Evolutionary conservation across 805 yeast species (phyloP).

Genomic region (Jamesozyma piceae): DNA sequence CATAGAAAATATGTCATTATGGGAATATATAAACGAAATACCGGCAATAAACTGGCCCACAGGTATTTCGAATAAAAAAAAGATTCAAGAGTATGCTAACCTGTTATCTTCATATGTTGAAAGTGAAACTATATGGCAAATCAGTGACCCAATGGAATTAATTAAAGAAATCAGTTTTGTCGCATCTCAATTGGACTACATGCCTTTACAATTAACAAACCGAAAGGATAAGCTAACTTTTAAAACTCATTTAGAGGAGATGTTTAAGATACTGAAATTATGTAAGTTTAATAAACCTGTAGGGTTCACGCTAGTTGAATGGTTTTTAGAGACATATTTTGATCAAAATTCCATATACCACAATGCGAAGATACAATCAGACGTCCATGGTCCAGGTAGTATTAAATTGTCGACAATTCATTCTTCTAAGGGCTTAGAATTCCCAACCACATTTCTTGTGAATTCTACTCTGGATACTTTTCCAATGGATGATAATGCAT

Average conservation of each 20-base stretch:
- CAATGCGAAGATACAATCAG: neutral
- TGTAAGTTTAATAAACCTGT: conserved; percentile 21
- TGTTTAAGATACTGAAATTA: conserved; percentile 31
- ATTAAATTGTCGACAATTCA: conserved; percentile 61
- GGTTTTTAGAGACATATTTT: conserved; percentile 29
- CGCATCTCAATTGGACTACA: conserved; percentile 30
- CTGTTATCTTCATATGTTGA: conserved; percentile 13
- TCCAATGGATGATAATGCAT: conserved; percentile 33
- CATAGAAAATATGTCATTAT: conserved; percentile 12
- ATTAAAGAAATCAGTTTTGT: conserved; percentile 29
- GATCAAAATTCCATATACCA: conserved; percentile 17
- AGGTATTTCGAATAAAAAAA: conserved; percentile 15
- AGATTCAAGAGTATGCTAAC: conserved; percentile 23
- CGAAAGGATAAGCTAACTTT: conserved; percentile 17
- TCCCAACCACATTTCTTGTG: conserved; percentile 54
- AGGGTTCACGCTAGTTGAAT: conserved; percentile 19
- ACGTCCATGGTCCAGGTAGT: conserved; percentile 11
- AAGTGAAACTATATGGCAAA: neutral
- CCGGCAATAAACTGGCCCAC: conserved; percentile 13
- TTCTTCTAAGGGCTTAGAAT: conserved; percentile 66
- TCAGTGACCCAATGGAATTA: conserved; percentile 31
- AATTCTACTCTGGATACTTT: conserved; percentile 8
- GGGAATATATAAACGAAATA: conserved; percentile 17
- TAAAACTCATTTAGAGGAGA: conserved; percentile 27
- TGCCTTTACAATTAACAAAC: conserved; percentile 11